These are phyloP conservation scores for Talaromyces stipitatus DNA, from an alignment of 495 filamentous ascomycete genomes.

Conservation along the genomic window DNA sequence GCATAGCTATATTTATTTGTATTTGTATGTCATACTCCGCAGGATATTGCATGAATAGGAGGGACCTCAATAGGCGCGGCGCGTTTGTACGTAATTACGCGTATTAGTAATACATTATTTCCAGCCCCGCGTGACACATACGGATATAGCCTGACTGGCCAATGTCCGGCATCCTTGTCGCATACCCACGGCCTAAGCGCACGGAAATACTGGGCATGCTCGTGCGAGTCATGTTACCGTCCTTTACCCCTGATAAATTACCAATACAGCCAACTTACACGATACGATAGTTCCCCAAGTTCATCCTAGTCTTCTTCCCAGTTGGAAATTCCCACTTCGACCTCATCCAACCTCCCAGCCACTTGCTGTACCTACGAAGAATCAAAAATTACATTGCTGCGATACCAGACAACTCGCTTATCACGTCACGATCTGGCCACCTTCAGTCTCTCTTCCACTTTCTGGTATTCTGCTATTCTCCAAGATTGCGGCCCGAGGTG, in stretches of 20 bases:
- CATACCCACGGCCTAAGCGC: too few species aligned
- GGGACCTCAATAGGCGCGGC: not conserved
- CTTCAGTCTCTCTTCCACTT: not conserved
- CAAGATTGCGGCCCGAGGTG: not conserved
- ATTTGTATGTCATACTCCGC: too few species aligned
- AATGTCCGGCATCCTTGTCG: not conserved
- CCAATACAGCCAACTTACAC: not conserved
- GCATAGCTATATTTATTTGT: too few species aligned
- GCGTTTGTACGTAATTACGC: not conserved
- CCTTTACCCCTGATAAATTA: not conserved
- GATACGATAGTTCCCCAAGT: not conserved
- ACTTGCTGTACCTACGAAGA: not conserved
- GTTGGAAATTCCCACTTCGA: not conserved
- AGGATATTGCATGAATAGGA: too few species aligned
- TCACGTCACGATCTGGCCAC: not conserved
- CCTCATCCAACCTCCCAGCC: not conserved
- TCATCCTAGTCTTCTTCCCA: not conserved
- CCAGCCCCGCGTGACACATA: not conserved
- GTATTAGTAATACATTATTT: not conserved
- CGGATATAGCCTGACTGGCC: not conserved
- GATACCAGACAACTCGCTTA: not conserved
- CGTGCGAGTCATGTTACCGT: not conserved
- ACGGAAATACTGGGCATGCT: too few species aligned
- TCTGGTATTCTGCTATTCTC: not conserved
- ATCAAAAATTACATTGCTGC: not conserved